Conservation (phyloP, 768 basidiomycete species). For the Cubamyces lactineus region DNA sequence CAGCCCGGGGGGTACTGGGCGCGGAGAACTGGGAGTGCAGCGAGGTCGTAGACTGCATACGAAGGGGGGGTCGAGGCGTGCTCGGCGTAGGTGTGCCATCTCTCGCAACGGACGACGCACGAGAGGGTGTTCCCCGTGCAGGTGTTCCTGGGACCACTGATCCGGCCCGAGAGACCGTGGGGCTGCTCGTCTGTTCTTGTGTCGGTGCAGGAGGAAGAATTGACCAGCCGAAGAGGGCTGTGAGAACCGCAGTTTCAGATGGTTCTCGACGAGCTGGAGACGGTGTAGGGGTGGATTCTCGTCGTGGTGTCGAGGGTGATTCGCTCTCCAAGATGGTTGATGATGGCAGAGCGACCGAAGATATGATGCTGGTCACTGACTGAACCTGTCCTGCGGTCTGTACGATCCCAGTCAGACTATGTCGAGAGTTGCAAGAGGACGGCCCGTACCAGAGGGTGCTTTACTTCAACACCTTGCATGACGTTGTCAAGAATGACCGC, state of each 20-base stretch:
- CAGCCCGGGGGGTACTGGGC: conserved; percentile 31
- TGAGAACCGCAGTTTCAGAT: conserved; percentile 44
- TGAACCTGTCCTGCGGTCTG: conserved; percentile 64
- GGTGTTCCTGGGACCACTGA: conserved; percentile 34
- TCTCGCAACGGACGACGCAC: conserved; percentile 37
- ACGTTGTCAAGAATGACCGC: conserved; percentile 57
- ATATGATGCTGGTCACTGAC: conserved; percentile 52
- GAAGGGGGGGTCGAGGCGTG: conserved; percentile 29
- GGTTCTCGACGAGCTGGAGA: conserved; percentile 26
- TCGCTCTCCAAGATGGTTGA: conserved; percentile 4
- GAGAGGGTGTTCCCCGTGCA: conserved; percentile 37
- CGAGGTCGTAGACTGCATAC: not conserved
- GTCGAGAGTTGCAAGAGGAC: not conserved
- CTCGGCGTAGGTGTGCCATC: conserved; percentile 25
- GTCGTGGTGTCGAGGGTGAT: conserved; percentile 10
- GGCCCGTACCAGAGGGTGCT: conserved; percentile 70
- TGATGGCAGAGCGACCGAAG: conserved; percentile 26
- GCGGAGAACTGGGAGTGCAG: conserved; percentile 4
- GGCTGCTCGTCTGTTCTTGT: conserved; percentile 10
- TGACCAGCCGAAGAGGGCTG: conserved; percentile 55
- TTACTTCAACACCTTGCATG: conserved; percentile 57
- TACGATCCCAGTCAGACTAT: not conserved
- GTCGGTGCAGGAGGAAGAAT: conserved; percentile 37
- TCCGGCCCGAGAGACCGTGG: conserved; percentile 32
- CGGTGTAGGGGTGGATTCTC: conserved; percentile 11